Conservation (phyloP, 2,329 filamentous ascomycete species). For the Diaporthe longicolla region DNA sequence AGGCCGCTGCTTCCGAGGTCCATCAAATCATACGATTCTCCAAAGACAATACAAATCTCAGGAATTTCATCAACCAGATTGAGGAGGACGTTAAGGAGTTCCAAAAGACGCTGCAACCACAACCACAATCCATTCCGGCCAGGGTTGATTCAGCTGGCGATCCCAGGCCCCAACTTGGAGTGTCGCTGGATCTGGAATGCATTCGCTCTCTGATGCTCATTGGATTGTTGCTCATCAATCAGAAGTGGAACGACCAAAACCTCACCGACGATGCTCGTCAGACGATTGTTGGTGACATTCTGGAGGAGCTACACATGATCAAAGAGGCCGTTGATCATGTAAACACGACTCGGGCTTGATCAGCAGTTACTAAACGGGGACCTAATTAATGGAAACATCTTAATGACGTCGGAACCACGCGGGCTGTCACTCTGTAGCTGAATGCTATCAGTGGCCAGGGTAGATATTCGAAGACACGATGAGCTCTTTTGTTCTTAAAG, state of each 20-base stretch:
- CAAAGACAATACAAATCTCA: neutral
- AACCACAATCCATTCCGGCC: too few relatives aligned
- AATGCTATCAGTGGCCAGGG: neutral
- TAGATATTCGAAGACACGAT: too few relatives aligned
- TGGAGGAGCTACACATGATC: neutral
- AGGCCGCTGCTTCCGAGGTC: neutral
- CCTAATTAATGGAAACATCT: neutral
- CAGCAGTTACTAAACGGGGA: neutral
- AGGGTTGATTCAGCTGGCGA: neutral
- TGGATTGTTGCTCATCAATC: neutral
- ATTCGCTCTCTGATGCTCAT: neutral
- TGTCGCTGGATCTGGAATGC: neutral
- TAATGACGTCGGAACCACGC: neutral
- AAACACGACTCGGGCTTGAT: neutral
- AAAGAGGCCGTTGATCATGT: neutral
- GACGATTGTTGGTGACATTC: neutral
- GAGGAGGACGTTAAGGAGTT: neutral
- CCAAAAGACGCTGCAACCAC: neutral
- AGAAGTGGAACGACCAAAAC: neutral
- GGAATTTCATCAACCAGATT: neutral
- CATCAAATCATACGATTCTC: neutral
- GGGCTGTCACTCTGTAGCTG: neutral
- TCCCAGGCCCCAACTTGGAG: neutral
- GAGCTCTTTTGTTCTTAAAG: too few relatives aligned
- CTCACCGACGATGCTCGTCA: neutral